These are phyloP conservation scores for Lentinula sp. DNA, from an alignment of 768 basidiomycete genomes.

Conservation along the genomic window DNA sequence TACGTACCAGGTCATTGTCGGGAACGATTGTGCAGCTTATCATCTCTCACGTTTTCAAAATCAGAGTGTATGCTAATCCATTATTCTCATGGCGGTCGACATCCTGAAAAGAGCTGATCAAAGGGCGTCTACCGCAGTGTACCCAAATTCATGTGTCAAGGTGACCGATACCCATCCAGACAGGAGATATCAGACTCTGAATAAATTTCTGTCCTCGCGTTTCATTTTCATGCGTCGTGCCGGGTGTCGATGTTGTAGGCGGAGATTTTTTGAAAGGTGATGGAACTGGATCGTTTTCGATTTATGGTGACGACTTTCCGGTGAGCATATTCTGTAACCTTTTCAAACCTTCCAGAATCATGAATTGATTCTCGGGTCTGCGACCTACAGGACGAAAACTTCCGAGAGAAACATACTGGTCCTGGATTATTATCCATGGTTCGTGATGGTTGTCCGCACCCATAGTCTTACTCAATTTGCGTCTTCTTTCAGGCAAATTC, in stretches of 20 bases:
- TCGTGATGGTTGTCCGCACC: slow-evolving; percentile 9
- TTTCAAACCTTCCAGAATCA: too few relatives aligned
- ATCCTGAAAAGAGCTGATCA: slow-evolving; percentile 9
- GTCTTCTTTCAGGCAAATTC: slow-evolving; percentile 76
- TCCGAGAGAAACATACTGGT: slow-evolving; percentile 79
- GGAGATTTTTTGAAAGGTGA: slow-evolving; percentile 95
- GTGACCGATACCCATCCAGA: slow-evolving; percentile 25
- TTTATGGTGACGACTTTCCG: slow-evolving; percentile 92
- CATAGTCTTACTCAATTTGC: not conserved
- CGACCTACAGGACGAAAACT: slow-evolving; percentile 80
- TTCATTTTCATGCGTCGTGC: not conserved
- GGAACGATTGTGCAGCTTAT: slow-evolving; percentile 3
- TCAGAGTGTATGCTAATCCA: slow-evolving; percentile 59
- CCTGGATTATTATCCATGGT: slow-evolving; percentile 93
- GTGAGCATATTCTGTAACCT: slow-evolving; percentile 32
- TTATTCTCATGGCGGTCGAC: slow-evolving; percentile 1
- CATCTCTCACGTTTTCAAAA: not conserved
- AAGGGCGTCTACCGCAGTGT: slow-evolving; percentile 38
- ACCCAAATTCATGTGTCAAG: slow-evolving; percentile 97
- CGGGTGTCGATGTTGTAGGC: slow-evolving; percentile 32
- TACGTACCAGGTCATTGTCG: slow-evolving; percentile 26
- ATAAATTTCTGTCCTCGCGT: too few relatives aligned
- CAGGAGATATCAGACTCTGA: too few relatives aligned
- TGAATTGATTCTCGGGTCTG: too few relatives aligned
- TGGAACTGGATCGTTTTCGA: slow-evolving; percentile 94